These are phyloP conservation scores for Chrysoporthe puriensis DNA, from an alignment of 2,329 filamentous ascomycete genomes.

Conservation along the genomic window DNA sequence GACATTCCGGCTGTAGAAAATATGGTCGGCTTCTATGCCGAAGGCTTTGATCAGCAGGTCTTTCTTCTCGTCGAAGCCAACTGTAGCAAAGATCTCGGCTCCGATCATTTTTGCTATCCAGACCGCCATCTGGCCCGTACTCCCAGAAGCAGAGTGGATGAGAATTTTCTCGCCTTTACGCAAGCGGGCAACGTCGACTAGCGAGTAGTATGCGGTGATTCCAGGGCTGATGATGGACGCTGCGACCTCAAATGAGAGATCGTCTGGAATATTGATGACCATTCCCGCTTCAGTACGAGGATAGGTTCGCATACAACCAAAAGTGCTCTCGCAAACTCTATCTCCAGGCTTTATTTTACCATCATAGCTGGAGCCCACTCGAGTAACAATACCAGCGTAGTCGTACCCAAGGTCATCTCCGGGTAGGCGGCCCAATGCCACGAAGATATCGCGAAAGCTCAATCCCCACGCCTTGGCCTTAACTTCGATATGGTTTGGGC, in stretches of 20 bases:
- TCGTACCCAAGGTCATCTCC: too few species aligned
- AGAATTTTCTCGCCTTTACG: constrained; percentile 40
- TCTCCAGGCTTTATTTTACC: too few species aligned
- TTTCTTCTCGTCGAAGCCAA: constrained; percentile 36
- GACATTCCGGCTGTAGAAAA: constrained; percentile 38
- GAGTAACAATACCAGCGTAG: too few species aligned
- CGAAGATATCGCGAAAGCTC: too few species aligned
- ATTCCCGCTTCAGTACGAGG: too few species aligned
- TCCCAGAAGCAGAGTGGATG: constrained; percentile 47
- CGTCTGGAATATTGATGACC: constrained; percentile 25
- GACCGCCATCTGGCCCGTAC: constrained; percentile 47
- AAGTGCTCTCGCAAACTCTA: too few species aligned
- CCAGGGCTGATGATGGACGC: constrained; percentile 4
- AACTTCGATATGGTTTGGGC: too few species aligned
- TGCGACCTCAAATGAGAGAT: constrained; percentile 24
- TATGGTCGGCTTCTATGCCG: constrained; percentile 40
- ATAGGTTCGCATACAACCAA: too few species aligned
- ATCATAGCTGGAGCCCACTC: too few species aligned
- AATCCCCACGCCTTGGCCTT: too few species aligned
- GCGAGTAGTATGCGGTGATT: constrained; percentile 42
- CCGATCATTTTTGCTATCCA: constrained; percentile 41
- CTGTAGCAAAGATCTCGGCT: constrained; percentile 47
- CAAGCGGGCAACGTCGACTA: constrained; percentile 38
- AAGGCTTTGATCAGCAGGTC: constrained; percentile 38
- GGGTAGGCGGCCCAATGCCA: too few species aligned